A percentile compares a stretch with the other conserved stretches of the same genome.
Conservation (phyloP, 257 asterid species). For the Capsicum baccatum region DNA sequence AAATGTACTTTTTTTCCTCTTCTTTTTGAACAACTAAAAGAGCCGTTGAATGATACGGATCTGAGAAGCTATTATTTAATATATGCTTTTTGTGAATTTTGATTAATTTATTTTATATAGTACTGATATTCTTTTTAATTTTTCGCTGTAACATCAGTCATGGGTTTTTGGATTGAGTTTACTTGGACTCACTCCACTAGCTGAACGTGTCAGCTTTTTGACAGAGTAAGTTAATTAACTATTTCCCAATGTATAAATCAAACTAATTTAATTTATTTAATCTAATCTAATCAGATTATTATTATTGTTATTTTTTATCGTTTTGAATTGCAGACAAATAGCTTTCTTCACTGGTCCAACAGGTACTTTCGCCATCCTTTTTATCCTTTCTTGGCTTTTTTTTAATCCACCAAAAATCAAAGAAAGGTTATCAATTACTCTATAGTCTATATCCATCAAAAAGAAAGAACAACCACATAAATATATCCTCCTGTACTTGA, state of each 20-base stretch:
- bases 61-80: background rate
- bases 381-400: too few species aligned
- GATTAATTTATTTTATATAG: background rate
- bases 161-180: conserved; percentile 93
- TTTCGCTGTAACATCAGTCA: conserved; percentile 47
- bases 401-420: background rate
- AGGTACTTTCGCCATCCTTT: conserved; percentile 45
- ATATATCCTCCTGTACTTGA: too few species aligned
- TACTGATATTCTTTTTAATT: conserved; percentile 1
- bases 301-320: background rate
- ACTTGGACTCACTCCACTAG: conserved; percentile 88
- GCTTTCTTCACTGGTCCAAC: conserved; percentile 93
- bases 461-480: too few species aligned
- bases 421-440: background rate
- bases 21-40: background rate
- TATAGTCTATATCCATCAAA: too few species aligned
- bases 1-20: background rate
- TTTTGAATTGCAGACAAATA: conserved; percentile 70
- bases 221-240: conserved; percentile 70
- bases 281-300: background rate
- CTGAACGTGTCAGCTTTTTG: conserved; percentile 84
- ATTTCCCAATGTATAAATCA: background rate
- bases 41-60: conserved; percentile 1
- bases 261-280: background rate
- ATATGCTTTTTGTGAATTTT: background rate